Conservation (phyloP, 2,329 filamentous ascomycete species). For the Triangularia verruculosa region DNA sequence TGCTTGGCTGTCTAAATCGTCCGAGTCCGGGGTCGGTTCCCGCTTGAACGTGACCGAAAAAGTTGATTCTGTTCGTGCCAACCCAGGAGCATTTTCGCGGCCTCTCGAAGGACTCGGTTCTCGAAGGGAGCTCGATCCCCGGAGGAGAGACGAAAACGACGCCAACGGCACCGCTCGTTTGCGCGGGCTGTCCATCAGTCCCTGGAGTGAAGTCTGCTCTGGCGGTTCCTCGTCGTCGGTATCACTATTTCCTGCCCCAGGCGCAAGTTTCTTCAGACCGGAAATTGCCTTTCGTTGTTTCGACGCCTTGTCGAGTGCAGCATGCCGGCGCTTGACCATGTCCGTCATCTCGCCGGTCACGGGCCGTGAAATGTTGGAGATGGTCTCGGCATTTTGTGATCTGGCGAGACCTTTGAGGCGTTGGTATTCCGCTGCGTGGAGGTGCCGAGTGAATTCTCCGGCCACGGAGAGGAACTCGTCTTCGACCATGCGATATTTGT, state of each 20-base stretch:
- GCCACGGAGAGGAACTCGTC: constrained; percentile 71
- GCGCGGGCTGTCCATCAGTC: constrained; percentile 42
- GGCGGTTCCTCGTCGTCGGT: constrained; percentile 20
- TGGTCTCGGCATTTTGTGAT: constrained; percentile 51
- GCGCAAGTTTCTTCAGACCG: constrained; percentile 16
- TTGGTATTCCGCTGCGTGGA: constrained; percentile 75
- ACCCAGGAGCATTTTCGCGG: neutral
- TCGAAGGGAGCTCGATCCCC: constrained; percentile 6
- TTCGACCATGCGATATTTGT: constrained; percentile 78
- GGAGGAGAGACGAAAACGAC: constrained; percentile 1
- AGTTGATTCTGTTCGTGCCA: neutral
- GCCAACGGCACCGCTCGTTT: constrained; percentile 31
- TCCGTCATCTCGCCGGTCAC: constrained; percentile 43
- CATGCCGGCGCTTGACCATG: constrained; percentile 35
- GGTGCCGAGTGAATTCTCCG: constrained; percentile 66
- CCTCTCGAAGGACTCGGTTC: neutral
- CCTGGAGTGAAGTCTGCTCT: constrained; percentile 38
- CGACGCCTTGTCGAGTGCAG: constrained; percentile 35
- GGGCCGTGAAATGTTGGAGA: constrained; percentile 50
- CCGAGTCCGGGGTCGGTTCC: constrained; percentile 14
- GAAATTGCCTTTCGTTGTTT: constrained; percentile 36
- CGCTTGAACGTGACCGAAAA: neutral
- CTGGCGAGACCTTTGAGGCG: constrained; percentile 59
- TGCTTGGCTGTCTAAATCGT: constrained; percentile 18
- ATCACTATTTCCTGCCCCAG: constrained; percentile 25